Evolutionary conservation across 2,329 filamentous ascomycete species (phyloP).

Genomic region (Talaromyces sp.): DNA sequence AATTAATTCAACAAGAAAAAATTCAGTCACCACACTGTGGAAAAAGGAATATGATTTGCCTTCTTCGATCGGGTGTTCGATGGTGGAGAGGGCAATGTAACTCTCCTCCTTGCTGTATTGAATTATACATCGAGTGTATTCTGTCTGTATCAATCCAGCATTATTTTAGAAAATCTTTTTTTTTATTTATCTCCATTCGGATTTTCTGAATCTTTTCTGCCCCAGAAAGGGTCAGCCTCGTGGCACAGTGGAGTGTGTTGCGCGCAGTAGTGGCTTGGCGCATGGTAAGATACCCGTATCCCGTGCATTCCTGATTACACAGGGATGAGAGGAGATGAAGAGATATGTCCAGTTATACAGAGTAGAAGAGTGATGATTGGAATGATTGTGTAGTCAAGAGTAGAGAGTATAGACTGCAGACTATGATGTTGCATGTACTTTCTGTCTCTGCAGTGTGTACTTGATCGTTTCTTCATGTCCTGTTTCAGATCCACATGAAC

Average conservation of each 20-base stretch:
- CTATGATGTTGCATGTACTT: too few relatives aligned
- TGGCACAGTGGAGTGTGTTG: slow-evolving; percentile 25
- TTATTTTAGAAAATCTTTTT: not conserved
- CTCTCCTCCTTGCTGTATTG: slow-evolving; percentile 3
- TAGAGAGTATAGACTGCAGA: too few relatives aligned
- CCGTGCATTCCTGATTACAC: slow-evolving; percentile 7
- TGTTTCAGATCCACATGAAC: not conserved
- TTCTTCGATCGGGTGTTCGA: not conserved
- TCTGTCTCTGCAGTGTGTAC: too few relatives aligned
- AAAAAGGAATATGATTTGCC: too few relatives aligned
- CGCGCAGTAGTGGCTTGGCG: slow-evolving; percentile 31
- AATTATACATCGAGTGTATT: not conserved
- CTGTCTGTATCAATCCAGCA: not conserved
- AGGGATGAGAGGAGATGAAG: not conserved
- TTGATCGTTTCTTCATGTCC: too few relatives aligned
- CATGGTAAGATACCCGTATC: slow-evolving; percentile 9
- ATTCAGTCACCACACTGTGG: too few relatives aligned
- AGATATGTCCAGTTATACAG: too few relatives aligned
- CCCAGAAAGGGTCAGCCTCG: slow-evolving; percentile 25
- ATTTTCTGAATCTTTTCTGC: not conserved
- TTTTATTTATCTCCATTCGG: not conserved
- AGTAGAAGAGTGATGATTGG: too few relatives aligned
- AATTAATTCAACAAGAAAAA: too few relatives aligned
- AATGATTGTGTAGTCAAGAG: too few relatives aligned
- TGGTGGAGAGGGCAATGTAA: slow-evolving; percentile 11